phyloP scores from a whole-genome alignment of 352 stramenopile species.

The Globisporangium paroecandrum region DNA sequence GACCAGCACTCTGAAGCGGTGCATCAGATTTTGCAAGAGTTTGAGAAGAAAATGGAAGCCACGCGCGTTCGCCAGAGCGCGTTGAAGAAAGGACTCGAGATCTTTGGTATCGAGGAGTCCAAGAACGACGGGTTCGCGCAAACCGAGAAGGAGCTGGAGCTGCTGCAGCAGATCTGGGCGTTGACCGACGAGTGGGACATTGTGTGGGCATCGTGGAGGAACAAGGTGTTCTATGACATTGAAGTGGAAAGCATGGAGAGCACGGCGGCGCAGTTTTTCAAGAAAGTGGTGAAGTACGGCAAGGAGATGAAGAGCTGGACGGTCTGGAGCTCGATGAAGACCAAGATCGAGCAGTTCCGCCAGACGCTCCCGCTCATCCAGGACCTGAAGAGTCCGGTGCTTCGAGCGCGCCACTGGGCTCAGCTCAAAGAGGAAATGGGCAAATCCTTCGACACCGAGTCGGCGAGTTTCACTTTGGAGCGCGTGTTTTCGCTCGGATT shows the following conservation, averaged over 20 bases:
- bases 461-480: slow-evolving; percentile 77
- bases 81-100: slow-evolving; percentile 90
- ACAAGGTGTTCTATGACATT: slow-evolving; percentile 89
- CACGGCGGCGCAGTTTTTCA: slow-evolving; percentile 87
- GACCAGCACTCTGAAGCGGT: slow-evolving; percentile 53
- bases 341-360: slow-evolving; percentile 92
- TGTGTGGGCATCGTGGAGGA: slow-evolving; percentile 91
- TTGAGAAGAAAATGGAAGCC: slow-evolving; percentile 86
- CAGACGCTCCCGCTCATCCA: slow-evolving; percentile 92
- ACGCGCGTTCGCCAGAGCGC: slow-evolving; percentile 62
- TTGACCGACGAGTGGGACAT: slow-evolving; percentile 87
- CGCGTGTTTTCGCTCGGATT: slow-evolving; percentile 86
- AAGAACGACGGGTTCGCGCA: slow-evolving; percentile 85
- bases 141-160: slow-evolving; percentile 86
- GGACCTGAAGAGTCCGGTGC: slow-evolving; percentile 88
- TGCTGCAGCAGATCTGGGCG: slow-evolving; percentile 89
- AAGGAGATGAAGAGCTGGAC: slow-evolving; percentile 93
- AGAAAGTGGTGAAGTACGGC: slow-evolving; percentile 91
- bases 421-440: slow-evolving; percentile 87
- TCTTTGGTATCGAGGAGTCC: slow-evolving; percentile 89
- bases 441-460: slow-evolving; percentile 79
- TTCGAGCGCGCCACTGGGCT: slow-evolving; percentile 87
- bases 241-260: slow-evolving; percentile 91
- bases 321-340: slow-evolving; percentile 90
- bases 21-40: slow-evolving; percentile 74